Evolutionary conservation across 2,329 filamentous ascomycete genomes (phyloP), one percentile per base, ranked within the genome.

Genomic region (Arthrobotrys sphaeroides): DNA sequence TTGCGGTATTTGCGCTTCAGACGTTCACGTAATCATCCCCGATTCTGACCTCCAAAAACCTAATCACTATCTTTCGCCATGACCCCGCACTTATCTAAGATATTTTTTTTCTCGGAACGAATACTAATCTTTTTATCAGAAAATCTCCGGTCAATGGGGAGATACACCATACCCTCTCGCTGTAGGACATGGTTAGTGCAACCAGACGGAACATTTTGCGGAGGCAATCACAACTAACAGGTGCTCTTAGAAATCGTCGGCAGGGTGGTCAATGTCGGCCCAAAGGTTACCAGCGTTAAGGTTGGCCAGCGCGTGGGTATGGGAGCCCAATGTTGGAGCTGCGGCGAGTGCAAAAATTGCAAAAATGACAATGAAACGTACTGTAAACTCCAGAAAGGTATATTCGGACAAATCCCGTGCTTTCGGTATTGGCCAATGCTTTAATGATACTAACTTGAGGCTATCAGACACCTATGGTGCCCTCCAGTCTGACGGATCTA

Each of bases 1-100:
- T 81, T 94, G 91, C 81, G 91, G 92, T 80, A 86, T 93, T 62
- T 93, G 90, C 82, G 88, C 90, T 78, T 90, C 88, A 78, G 90
- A 93, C 80, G 84, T 91, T 53, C 90, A 91, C n/a, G 68, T 70
- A 53, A 18, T 31, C 26, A 33, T 13, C 26, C 24, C n/a, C 20
- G n/a, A n/a, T 12, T 28, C 40, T 13, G 26, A 33, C 5, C 16
- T 24, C 20, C 5, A 13, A 42, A 18, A 18, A 12, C n/a, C 22
- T 4, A 24, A 43, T 31, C 5, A 13, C 49, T 36, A 13, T 22
- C n/a, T 42, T 20, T 72, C 31, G 28, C 38, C n/a, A 12, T n/a
- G 10, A 6, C 16, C 57, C 26, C 43, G 36, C 43, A 5, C 40
- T 42, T 26, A 45, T 28, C 51, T 28, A 55, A 55, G n/a, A 22